Conservation (phyloP, 306 rosid genomes). For the Cyclanthera cordifolia region DNA sequence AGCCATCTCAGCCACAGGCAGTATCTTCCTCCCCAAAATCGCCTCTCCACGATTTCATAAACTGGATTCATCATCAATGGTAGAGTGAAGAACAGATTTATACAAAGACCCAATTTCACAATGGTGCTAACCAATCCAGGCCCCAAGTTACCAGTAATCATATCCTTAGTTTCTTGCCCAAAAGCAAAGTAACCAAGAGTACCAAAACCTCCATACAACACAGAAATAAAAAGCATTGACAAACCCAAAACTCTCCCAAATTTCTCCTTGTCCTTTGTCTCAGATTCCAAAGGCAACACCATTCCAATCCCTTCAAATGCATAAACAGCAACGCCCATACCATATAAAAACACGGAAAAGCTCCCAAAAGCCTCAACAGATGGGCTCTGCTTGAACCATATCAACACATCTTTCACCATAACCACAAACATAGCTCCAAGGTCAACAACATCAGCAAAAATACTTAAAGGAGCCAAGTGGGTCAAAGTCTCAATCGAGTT, state of each 20-base stretch:
- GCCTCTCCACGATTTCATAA: conserved; percentile 39
- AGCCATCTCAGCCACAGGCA: conserved; percentile 40
- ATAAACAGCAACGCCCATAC: conserved; percentile 39
- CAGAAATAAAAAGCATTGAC: conserved; percentile 31
- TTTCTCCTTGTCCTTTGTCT: conserved; percentile 31
- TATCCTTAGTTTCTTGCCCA: conserved; percentile 34
- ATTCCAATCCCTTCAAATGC: conserved; percentile 45
- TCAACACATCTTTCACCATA: conserved; percentile 24
- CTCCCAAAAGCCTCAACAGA: conserved; percentile 27
- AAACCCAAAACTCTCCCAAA: conserved; percentile 31
- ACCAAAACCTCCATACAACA: conserved; percentile 35
- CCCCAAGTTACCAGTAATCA: conserved; percentile 36
- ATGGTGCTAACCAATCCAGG: conserved; percentile 26
- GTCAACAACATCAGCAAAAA: conserved; percentile 43
- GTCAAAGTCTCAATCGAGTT: conserved; percentile 36
- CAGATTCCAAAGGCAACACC: conserved; percentile 47
- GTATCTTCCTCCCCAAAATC: conserved; percentile 32
- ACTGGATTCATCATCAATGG: conserved; percentile 59
- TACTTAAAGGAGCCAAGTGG: conserved; percentile 40
- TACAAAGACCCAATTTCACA: conserved; percentile 35
- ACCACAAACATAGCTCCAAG: conserved; percentile 45
- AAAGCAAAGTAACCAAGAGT: conserved; percentile 40
- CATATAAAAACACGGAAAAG: conserved; percentile 34
- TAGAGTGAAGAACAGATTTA: conserved; percentile 41
- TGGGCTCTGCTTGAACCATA: conserved; percentile 12